Evolutionary conservation across 306 rosid species (phyloP).

Genomic region (Casuarina glauca): DNA sequence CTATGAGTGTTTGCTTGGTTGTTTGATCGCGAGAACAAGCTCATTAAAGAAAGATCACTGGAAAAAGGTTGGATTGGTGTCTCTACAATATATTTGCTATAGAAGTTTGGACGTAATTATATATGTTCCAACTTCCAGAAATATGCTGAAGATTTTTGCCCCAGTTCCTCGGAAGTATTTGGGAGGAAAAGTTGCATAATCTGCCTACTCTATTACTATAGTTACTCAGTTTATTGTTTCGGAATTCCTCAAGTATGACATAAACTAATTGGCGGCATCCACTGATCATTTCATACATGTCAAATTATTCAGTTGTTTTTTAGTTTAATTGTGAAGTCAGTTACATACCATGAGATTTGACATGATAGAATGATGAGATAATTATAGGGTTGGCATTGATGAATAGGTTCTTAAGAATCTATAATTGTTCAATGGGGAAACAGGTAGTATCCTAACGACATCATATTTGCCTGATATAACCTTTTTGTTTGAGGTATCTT

Average conservation of each 20-base stretch:
- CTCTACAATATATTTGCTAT: background rate
- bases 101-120: background rate
- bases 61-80: conserved; percentile 1
- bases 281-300: background rate
- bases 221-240: background rate
- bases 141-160: background rate
- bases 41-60: background rate
- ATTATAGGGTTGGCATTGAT: background rate
- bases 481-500: background rate
- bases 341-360: background rate
- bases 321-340: background rate
- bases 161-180: background rate
- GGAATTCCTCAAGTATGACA: background rate
- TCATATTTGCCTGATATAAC: background rate
- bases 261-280: background rate
- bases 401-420: background rate
- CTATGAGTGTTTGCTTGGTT: background rate
- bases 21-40: conserved; percentile 1
- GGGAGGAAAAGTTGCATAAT: background rate
- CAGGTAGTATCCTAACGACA: background rate
- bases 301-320: background rate
- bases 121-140: background rate
- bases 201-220: background rate
- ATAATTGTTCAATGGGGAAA: background rate
- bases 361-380: background rate